These are phyloP conservation scores for Penicillium sumatraense DNA, from an alignment of 2,329 filamentous ascomycete genomes.

Conservation along the genomic window DNA sequence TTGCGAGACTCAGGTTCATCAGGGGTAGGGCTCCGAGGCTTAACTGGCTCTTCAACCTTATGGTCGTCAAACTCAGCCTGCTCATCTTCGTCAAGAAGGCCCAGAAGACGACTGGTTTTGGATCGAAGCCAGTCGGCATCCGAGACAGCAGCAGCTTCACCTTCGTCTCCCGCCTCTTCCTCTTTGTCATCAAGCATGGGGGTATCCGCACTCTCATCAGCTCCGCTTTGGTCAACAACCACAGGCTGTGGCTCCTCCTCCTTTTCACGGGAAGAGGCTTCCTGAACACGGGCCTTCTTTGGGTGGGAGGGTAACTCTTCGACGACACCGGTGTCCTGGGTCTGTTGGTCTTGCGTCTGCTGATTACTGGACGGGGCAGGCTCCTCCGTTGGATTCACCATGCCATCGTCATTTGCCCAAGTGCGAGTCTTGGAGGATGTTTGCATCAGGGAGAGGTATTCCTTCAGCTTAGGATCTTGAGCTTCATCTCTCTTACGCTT, in stretches of 20 bases:
- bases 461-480: constrained; percentile 78
- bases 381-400: constrained; percentile 33
- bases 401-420: constrained; percentile 61
- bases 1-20: constrained; percentile 29
- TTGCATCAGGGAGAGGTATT: constrained; percentile 85
- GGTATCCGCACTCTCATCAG: constrained; percentile 21
- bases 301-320: constrained; percentile 48
- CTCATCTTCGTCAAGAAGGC: constrained; percentile 74
- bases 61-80: constrained; percentile 43
- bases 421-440: constrained; percentile 66
- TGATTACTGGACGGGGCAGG: constrained; percentile 26
- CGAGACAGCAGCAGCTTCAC: constrained; percentile 51
- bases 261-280: constrained; percentile 50
- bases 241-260: constrained; percentile 27
- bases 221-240: constrained; percentile 28
- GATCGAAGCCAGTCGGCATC: constrained; percentile 93
- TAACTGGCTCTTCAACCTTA: constrained; percentile 16
- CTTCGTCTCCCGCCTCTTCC: constrained; percentile 28
- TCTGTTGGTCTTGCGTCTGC: constrained; percentile 22
- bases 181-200: constrained; percentile 18
- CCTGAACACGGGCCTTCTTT: constrained; percentile 52
- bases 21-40: constrained; percentile 12
- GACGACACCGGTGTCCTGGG: constrained; percentile 21
- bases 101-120: constrained; percentile 82
- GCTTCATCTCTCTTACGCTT: constrained; percentile 51